These are phyloP conservation scores for Globisporangium radiosum DNA, from an alignment of 352 stramenopile genomes.

Conservation along the genomic window DNA sequence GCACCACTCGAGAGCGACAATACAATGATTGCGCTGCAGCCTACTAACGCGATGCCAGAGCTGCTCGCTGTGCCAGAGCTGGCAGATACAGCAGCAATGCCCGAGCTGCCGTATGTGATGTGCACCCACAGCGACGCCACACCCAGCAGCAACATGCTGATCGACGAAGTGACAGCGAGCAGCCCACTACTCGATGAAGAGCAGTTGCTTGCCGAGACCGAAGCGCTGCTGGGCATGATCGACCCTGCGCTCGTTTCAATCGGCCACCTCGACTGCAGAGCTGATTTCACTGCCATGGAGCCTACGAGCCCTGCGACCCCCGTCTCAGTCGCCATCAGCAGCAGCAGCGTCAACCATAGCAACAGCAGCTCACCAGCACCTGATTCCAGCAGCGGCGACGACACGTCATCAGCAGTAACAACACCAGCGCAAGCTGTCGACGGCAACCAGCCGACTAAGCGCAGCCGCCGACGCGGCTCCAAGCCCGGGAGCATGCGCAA, in stretches of 20 bases:
- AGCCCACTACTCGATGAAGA: constrained; percentile 3
- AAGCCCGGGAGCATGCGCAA: constrained; percentile 13
- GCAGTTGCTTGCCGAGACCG: constrained; percentile 7
- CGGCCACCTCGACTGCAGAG: background rate
- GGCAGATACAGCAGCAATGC: background rate
- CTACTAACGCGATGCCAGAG: too few species aligned
- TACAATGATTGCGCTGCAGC: too few species aligned
- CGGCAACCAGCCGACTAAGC: background rate
- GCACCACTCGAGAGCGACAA: background rate
- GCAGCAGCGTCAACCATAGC: background rate
- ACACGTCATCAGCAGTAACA: background rate
- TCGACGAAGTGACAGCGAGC: too few species aligned
- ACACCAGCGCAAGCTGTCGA: background rate
- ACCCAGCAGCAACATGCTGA: too few species aligned
- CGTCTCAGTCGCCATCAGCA: background rate
- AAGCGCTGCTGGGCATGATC: constrained; percentile 3
- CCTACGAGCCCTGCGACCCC: background rate
- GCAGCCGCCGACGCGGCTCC: background rate
- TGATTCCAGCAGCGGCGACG: background rate
- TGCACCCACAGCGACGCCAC: background rate
- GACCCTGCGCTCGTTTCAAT: background rate
- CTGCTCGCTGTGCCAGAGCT: background rate
- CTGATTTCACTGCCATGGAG: background rate
- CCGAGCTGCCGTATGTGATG: background rate
- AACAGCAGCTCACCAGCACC: too few species aligned